Base-by-base conservation (phyloP, 2,329 filamentous ascomycete genomes). In the Aspergillus arachidicola region DNA sequence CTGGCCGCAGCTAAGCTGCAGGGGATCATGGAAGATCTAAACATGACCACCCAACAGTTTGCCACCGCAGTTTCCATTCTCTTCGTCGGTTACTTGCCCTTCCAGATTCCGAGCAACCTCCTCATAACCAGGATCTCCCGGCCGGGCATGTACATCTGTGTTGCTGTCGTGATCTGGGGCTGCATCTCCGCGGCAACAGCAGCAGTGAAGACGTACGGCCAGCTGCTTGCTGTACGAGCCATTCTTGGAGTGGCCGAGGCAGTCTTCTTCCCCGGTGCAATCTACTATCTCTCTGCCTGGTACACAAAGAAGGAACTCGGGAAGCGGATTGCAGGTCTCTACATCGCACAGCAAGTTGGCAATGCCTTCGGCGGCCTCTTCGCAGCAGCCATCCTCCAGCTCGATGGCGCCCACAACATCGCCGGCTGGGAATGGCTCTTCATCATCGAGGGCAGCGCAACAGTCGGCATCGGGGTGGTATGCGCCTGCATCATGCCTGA, bases 191-290 rank as follows among this genome's bases (percentile, higher is more conserved):
- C 84, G 0, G 76, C 85, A 2, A 87, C 83, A 0, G 86, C 86
- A 16, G 77, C 80, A 26, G 83, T 82, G 0, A 74, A 81, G 14
- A 83, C 79, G 69, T 89, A 87, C 64, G 78, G 77, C 5, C 83
- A 83, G 65, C 82, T 89, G 78, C 81, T 89, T 2, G 73, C 79
- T 11, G 79, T 79, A 38, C 84, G 87, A 6, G 88, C 89, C 73
- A 83, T 87, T 69, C 75, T 89, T 0, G 87, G 87, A 4, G 87
- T 87, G 64, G 77, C 88, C 57, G 87, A 89, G 73, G 88, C 88
- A 0, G 87, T 87, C 1, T 86, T 85, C 72, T 86, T 86, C 69
- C 81, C 81, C 0, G 81, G 80, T 0, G 77, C 76, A 0, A 70
- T 82, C 1, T 81, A 76, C 60, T 79, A 73, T 32, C 67, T 82